A percentile compares a stretch with the other conserved stretches of the same genome.
Evolutionary conservation across 1,284 basidiomycete species (phyloP).

Genomic region (Ceratorhiza oryzae-sativae): DNA sequence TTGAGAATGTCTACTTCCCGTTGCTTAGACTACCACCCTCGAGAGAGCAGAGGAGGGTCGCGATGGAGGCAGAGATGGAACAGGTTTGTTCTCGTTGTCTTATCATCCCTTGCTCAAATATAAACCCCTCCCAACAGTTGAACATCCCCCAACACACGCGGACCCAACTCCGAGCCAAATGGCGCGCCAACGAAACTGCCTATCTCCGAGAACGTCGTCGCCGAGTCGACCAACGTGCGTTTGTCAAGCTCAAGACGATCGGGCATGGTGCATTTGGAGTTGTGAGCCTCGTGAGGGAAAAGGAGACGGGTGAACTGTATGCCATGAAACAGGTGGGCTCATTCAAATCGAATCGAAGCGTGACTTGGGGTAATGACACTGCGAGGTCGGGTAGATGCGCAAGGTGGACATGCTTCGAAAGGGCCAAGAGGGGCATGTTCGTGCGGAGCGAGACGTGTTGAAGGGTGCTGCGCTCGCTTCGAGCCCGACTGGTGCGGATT

Average conservation of each 20-base stretch:
- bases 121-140: not conserved
- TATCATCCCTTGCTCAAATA: not conserved
- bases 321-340: constrained; percentile 92
- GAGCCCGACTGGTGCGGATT: constrained; percentile 75
- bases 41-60: constrained; percentile 81
- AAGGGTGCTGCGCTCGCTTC: constrained; percentile 78
- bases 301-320: constrained; percentile 78
- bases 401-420: constrained; percentile 97
- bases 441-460: constrained; percentile 88
- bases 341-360: constrained; percentile 44
- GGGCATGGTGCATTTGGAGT: constrained; percentile 98
- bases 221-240: constrained; percentile 84
- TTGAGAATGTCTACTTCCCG: constrained; percentile 96
- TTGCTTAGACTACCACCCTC: constrained; percentile 83
- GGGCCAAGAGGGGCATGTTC: constrained; percentile 96
- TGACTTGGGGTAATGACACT: too few relatives aligned
- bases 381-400: constrained; percentile 65
- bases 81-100: constrained; percentile 59
- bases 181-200: constrained; percentile 87
- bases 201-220: constrained; percentile 84
- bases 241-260: constrained; percentile 92
- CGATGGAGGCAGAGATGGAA: constrained; percentile 87
- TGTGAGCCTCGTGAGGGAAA: constrained; percentile 89
- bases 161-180: constrained; percentile 73
- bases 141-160: constrained; percentile 56